phyloP scores from a whole-genome alignment of 371 early-diverging fungal genomes.

The Syncephalastrum monosporum region DNA sequence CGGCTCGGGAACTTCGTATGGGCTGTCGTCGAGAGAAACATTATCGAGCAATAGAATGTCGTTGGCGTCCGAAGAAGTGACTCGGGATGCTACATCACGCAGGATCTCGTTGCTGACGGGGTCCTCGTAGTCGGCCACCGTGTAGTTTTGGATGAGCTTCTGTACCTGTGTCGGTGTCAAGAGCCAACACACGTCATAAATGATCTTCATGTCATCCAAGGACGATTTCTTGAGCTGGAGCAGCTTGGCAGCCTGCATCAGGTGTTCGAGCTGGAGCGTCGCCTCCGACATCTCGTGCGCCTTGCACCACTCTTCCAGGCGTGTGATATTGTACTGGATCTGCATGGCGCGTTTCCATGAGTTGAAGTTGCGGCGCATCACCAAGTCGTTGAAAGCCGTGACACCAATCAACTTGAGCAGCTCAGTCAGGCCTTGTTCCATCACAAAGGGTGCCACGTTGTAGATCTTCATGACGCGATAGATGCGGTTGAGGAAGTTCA shows the following conservation, averaged over 20 bases:
- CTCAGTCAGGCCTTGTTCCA: constrained; percentile 85
- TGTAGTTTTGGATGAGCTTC: constrained; percentile 86
- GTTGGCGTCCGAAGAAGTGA: constrained; percentile 78
- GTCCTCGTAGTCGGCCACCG: constrained; percentile 79
- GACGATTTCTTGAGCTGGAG: constrained; percentile 93
- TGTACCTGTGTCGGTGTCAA: constrained; percentile 93
- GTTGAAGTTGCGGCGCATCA: constrained; percentile 88
- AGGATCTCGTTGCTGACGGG: constrained; percentile 88
- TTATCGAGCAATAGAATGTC: constrained; percentile 88
- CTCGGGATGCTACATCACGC: constrained; percentile 85
- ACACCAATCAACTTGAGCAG: constrained; percentile 90
- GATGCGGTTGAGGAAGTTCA: constrained; percentile 88
- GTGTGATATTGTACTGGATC: constrained; percentile 95
- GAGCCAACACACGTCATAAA: constrained; percentile 95
- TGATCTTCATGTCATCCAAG: constrained; percentile 87
- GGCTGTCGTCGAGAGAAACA: constrained; percentile 71
- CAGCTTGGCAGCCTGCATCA: constrained; percentile 94
- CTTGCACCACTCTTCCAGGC: constrained; percentile 97
- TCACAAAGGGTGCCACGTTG: constrained; percentile 81
- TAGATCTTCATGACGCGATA: constrained; percentile 94
- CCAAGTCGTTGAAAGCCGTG: constrained; percentile 90
- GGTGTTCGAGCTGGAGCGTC: constrained; percentile 85
- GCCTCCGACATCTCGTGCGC: constrained; percentile 87
- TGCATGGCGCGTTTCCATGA: constrained; percentile 93
- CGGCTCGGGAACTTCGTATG: constrained; percentile 62